Evolutionary conservation across 2,329 filamentous ascomycete species (phyloP).

Genomic region (Plenodomus lindquistii): DNA sequence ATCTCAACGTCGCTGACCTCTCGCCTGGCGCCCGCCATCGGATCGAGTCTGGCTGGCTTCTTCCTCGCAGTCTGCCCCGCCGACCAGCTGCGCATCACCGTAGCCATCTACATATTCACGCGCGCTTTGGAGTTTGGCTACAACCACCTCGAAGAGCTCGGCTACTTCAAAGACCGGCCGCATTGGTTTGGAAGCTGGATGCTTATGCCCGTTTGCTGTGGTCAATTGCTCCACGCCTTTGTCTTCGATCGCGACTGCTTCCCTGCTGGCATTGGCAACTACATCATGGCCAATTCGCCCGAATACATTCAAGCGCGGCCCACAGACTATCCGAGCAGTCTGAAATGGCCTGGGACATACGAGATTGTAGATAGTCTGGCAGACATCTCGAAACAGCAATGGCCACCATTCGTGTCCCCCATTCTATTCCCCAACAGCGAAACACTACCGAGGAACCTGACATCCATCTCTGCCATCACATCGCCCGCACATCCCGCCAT

Average conservation of each 20-base stretch:
- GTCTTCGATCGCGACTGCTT: slow-evolving; percentile 58
- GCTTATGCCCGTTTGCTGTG: slow-evolving; percentile 54
- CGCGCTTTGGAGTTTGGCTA: slow-evolving; percentile 84
- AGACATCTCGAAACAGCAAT: slow-evolving; percentile 77
- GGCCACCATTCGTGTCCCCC: slow-evolving; percentile 87
- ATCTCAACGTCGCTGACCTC: slow-evolving; percentile 78
- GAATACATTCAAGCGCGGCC: slow-evolving; percentile 79
- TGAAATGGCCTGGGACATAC: slow-evolving; percentile 75
- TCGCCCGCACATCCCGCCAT: slow-evolving; percentile 86
- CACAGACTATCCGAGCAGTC: slow-evolving; percentile 64
- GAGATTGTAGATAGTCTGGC: slow-evolving; percentile 81
- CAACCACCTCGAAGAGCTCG: slow-evolving; percentile 76
- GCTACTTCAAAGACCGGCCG: slow-evolving; percentile 68
- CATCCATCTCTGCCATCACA: slow-evolving; percentile 74
- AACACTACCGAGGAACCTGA: slow-evolving; percentile 68
- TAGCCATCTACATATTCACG: slow-evolving; percentile 81
- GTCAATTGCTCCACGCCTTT: slow-evolving; percentile 56
- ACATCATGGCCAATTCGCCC: slow-evolving; percentile 71
- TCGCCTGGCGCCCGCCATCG: slow-evolving; percentile 82
- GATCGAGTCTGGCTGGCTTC: slow-evolving; percentile 83
- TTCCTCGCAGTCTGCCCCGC: slow-evolving; percentile 76
- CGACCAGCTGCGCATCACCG: slow-evolving; percentile 72
- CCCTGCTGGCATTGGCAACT: slow-evolving; percentile 61
- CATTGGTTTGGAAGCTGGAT: slow-evolving; percentile 63
- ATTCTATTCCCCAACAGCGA: slow-evolving; percentile 76